A percentile compares a stretch with the other conserved stretches of the same genome.
Conservation (phyloP, 2,329 filamentous ascomycete species). For the Colletotrichum liaoningense region DNA sequence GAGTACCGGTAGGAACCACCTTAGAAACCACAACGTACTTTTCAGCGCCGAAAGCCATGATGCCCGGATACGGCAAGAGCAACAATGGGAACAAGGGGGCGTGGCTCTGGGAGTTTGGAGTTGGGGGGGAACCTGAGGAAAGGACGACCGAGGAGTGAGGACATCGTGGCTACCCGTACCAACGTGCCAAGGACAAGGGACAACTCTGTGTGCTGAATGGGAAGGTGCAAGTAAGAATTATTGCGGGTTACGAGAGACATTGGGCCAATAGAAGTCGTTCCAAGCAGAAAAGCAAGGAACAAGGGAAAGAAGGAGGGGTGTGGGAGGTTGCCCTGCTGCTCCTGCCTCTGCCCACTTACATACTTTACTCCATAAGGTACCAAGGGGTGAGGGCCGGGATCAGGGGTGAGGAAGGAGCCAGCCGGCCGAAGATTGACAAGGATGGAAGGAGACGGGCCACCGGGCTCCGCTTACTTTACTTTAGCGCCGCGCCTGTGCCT, state of each 20-base stretch:
- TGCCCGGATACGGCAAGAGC: slow-evolving; percentile 27
- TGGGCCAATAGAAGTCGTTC: not conserved
- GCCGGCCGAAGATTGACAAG: not conserved
- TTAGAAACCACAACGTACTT: not conserved
- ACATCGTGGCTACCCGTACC: slow-evolving; percentile 19
- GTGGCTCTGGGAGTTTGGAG: not conserved
- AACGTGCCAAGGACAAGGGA: slow-evolving; percentile 19
- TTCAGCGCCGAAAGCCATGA: slow-evolving; percentile 18
- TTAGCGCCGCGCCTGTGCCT: slow-evolving; percentile 26
- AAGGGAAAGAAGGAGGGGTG: slow-evolving; percentile 1
- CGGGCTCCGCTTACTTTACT: slow-evolving; percentile 13
- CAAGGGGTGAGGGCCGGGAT: not conserved
- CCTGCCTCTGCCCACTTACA: too few species aligned
- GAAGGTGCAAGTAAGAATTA: slow-evolving; percentile 23
- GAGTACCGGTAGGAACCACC: too few species aligned
- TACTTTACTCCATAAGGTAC: too few species aligned
- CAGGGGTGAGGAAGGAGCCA: slow-evolving; percentile 1
- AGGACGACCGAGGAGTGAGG: not conserved
- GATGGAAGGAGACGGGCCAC: slow-evolving; percentile 1
- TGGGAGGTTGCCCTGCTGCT: not conserved
- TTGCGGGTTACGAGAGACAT: slow-evolving; percentile 2
- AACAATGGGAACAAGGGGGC: not conserved
- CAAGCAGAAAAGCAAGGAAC: slow-evolving; percentile 8
- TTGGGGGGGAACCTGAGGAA: not conserved
- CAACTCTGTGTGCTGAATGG: slow-evolving; percentile 13